phyloP scores from a whole-genome alignment of 179 eudicot species.

The Silene vulgaris region DNA sequence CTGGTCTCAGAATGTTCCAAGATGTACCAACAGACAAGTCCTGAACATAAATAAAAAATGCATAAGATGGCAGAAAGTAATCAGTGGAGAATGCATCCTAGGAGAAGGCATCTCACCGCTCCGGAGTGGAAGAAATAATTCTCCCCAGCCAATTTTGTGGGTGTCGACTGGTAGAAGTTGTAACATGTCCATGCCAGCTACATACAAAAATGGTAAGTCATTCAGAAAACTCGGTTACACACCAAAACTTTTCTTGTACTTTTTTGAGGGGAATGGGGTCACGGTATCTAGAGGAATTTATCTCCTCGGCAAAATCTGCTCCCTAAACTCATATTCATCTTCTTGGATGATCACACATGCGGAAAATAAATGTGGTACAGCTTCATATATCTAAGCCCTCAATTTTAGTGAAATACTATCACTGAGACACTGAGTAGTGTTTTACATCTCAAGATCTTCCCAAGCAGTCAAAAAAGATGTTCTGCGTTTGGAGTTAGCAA shows the following conservation, averaged over 20 bases:
- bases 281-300: not conserved
- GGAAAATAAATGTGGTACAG: not conserved
- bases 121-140: conserved; percentile 79
- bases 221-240: not conserved
- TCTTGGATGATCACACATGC: not conserved
- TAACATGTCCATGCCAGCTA: conserved; percentile 99
- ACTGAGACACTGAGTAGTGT: not conserved
- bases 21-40: conserved; percentile 97
- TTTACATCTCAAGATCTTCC: not conserved
- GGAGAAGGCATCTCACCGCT: conserved; percentile 43
- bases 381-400: not conserved
- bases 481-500: not conserved
- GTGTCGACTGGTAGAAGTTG: conserved; percentile 94
- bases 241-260: not conserved
- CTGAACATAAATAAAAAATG: conserved; percentile 33
- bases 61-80: conserved; percentile 6
- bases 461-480: not conserved
- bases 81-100: not conserved
- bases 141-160: conserved; percentile 97
- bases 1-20: conserved; percentile 98
- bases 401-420: not conserved
- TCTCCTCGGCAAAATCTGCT: not conserved
- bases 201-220: conserved; percentile 24
- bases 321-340: not conserved
- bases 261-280: not conserved